Conservation (phyloP, 495 filamentous ascomycete species). For the Talaromyces trachyspermus region DNA sequence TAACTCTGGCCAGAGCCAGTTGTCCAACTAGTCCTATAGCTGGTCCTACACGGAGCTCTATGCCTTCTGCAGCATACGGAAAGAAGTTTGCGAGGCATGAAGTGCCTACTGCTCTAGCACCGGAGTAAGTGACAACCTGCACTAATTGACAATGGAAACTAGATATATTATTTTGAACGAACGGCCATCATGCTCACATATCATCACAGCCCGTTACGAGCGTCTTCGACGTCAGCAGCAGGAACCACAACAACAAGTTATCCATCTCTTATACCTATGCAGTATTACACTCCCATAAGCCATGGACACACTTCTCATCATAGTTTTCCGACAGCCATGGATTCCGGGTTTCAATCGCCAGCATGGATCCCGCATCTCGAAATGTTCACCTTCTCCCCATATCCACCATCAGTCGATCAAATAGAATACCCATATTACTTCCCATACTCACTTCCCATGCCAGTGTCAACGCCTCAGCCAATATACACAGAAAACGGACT, state of each 20-base stretch:
- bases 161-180: too few species aligned
- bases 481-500: background rate
- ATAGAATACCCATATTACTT: background rate
- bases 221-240: too few species aligned
- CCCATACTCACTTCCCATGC: background rate
- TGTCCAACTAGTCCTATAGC: conserved; percentile 38
- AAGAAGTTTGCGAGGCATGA: background rate
- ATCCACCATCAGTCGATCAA: background rate
- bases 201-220: too few species aligned
- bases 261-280: too few species aligned
- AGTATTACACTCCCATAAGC: too few species aligned
- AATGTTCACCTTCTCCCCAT: background rate
- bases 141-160: background rate
- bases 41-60: conserved; percentile 36
- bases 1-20: conserved; percentile 37
- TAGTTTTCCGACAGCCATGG: too few species aligned
- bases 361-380: background rate
- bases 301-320: too few species aligned
- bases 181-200: too few species aligned
- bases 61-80: conserved; percentile 11
- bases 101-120: background rate
- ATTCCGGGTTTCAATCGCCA: too few species aligned
- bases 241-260: too few species aligned
- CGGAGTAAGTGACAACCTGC: background rate
- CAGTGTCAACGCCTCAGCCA: background rate